Evolutionary conservation across 495 filamentous ascomycete genomes (phyloP).

Genomic region (Penicillium cosmopolitanum): DNA sequence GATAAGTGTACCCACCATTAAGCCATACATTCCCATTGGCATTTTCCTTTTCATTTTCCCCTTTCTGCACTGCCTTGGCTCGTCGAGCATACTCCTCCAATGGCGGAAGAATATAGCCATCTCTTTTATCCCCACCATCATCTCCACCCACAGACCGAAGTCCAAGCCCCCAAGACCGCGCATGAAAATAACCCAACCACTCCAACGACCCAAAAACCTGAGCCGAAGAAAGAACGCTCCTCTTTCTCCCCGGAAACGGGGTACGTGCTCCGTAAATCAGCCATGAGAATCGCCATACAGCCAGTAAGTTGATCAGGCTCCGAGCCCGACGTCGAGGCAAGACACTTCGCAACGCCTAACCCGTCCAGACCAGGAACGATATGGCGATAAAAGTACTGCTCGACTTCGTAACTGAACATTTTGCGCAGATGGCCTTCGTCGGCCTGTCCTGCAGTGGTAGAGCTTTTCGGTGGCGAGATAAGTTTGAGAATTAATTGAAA

Average conservation of each 20-base stretch:
- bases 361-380: slow-evolving; percentile 34
- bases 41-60: too few relatives aligned
- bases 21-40: slow-evolving; percentile 31
- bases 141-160: neutral
- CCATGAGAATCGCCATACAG: slow-evolving; percentile 41
- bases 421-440: slow-evolving; percentile 46
- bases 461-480: slow-evolving; percentile 35
- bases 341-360: slow-evolving; percentile 36
- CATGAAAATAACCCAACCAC: slow-evolving; percentile 40
- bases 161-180: slow-evolving; percentile 26
- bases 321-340: slow-evolving; percentile 30
- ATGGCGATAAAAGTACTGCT: slow-evolving; percentile 39
- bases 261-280: slow-evolving; percentile 33
- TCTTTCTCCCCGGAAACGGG: slow-evolving; percentile 37
- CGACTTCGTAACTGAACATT: slow-evolving; percentile 44
- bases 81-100: slow-evolving; percentile 28
- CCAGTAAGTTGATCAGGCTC: slow-evolving; percentile 8
- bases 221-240: slow-evolving; percentile 22
- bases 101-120: slow-evolving; percentile 34
- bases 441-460: slow-evolving; percentile 8
- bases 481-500: slow-evolving; percentile 44
- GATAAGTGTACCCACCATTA: slow-evolving; percentile 47
- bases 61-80: neutral
- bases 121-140: neutral
- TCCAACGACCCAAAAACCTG: slow-evolving; percentile 38